phyloP scores from a whole-genome alignment of 73 alveolate species.

The Paramecium sonneborni region DNA sequence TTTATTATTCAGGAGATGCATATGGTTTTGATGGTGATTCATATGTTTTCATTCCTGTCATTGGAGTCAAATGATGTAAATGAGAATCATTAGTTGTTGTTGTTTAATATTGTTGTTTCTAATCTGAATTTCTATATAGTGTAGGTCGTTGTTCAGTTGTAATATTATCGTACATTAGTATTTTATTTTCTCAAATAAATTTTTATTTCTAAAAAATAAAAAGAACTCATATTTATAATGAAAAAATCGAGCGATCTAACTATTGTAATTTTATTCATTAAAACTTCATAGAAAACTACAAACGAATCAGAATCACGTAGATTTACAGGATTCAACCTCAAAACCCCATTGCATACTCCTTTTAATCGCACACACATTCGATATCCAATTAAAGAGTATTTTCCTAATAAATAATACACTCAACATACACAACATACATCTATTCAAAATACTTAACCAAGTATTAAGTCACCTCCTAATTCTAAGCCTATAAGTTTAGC shows the following conservation, averaged over 20 bases:
- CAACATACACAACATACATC: background rate
- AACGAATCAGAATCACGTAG: background rate
- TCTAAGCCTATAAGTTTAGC: background rate
- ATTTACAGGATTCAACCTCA: background rate
- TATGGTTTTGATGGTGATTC: background rate
- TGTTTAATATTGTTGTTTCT: background rate
- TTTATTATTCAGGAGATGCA: background rate
- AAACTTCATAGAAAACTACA: background rate
- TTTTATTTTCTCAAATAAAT: background rate
- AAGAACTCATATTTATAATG: slow-evolving; percentile 19
- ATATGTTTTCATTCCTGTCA: slow-evolving; percentile 30
- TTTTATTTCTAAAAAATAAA: background rate
- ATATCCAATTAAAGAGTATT: background rate
- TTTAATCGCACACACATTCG: background rate
- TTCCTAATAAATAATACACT: background rate
- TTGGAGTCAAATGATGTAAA: background rate
- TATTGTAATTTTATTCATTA: background rate
- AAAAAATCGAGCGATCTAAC: background rate
- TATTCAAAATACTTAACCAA: background rate
- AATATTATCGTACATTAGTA: background rate
- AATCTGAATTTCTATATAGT: background rate
- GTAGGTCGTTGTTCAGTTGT: slow-evolving; percentile 56
- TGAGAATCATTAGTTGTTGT: background rate
- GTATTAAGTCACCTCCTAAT: background rate
- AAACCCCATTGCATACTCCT: background rate